A percentile compares a stretch with the other conserved stretches of the same genome.
These are phyloP conservation scores for Echeveria elegans DNA, from an alignment of 164 flowering plant species.

Conservation along the genomic window DNA sequence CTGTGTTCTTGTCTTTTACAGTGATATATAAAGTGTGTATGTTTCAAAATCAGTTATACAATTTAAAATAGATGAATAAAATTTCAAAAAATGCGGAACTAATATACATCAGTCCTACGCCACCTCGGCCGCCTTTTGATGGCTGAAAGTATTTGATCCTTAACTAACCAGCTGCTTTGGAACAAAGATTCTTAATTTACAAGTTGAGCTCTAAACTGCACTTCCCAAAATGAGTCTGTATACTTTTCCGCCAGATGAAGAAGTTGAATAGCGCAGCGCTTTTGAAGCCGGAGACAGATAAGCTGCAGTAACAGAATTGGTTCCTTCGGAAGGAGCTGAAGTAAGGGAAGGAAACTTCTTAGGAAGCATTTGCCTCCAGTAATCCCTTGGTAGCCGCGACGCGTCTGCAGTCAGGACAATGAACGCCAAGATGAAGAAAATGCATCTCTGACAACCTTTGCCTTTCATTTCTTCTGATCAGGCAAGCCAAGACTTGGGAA, in stretches of 20 bases:
- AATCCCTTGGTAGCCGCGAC: slow-evolving; percentile 41
- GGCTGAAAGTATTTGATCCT: no score
- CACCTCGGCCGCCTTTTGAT: no score
- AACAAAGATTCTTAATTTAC: background rate
- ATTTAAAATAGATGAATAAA: no score
- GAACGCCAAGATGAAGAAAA: slow-evolving; percentile 36
- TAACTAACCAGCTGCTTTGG: no score
- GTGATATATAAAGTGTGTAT: no score
- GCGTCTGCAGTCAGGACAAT: slow-evolving; percentile 39
- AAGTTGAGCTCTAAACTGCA: background rate
- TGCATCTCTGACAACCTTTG: slow-evolving; percentile 31
- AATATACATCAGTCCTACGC: no score
- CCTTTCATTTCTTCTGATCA: slow-evolving; percentile 16
- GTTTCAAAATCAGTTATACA: no score
- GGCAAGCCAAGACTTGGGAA: background rate
- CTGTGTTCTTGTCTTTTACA: no score
- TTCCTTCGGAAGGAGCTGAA: slow-evolving; percentile 70
- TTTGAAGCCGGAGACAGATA: slow-evolving; percentile 19
- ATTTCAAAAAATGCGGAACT: no score
- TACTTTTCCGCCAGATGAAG: slow-evolving; percentile 40
- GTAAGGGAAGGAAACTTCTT: slow-evolving; percentile 55
- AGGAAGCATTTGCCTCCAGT: slow-evolving; percentile 73
- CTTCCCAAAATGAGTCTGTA: slow-evolving; percentile 18
- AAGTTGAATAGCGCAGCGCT: slow-evolving; percentile 19
- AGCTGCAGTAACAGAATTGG: slow-evolving; percentile 31